Evolutionary conservation across 257 asterid species (phyloP), one percentile per base, ranked within the genome.

Genomic region (Solanum phureja): DNA sequence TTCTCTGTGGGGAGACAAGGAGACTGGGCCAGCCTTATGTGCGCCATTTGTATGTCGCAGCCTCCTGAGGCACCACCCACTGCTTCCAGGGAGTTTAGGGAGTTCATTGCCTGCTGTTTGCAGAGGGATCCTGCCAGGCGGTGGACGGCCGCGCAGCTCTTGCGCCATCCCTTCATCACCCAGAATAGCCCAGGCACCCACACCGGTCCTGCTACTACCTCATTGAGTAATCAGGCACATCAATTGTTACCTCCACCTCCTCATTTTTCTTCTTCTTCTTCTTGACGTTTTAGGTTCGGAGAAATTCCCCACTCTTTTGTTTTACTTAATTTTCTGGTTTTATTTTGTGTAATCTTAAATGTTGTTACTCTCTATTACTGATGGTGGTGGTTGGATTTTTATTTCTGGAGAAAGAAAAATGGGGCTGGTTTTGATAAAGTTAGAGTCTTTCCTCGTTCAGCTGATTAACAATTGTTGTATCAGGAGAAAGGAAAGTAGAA

Each of bases 21-120:
- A 2, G 99, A 96, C 89, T 96, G 99, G 99, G 99, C 99, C 2
- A 93, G 95, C 31, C 92, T 96, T 5, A 96, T 96, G 99, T 89
- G 91, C 42, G 99, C 99, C 58, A 96, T 96, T 83, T 96, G 99
- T 91, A 89, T 96, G 98, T 91, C 98, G 1, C 95, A 93, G 86
- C 99, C 99, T 31, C 98, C 99, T 6, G 95, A 95, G 93, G 96
- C 98, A 3, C 98, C 99, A 1, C 68, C 90, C 5, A 49, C 91
- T 5, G 98, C 98, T 64, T 93, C 95, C n/a, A 88, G 93, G 74
- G 98, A 96, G 87, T 96, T 74, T 21, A 35, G 91, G 88, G 73
- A 89, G n/a, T 92, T 92, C 68, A 92, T 92, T 56, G 85, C 90
- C 24, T 87, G 89, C 83, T 92, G 94, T 83, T 89, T 92, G 40